Conservation (phyloP, 164 flowering plant genomes). For the Piper longum region DNA sequence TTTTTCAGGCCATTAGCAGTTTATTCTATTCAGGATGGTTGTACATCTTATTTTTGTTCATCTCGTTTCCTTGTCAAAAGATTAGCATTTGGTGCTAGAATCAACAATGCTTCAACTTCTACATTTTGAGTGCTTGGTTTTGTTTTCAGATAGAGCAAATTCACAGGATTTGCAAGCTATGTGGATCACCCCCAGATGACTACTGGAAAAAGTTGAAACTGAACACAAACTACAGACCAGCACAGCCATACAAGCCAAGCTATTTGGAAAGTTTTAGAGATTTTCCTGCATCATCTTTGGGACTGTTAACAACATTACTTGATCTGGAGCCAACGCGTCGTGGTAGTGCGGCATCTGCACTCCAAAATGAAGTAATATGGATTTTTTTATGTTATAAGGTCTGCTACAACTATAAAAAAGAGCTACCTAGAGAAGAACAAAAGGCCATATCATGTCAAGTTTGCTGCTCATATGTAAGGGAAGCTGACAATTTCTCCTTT, state of each 20-base stretch:
- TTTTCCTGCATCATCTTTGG: slow-evolving; percentile 37
- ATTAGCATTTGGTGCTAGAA: too few relatives aligned
- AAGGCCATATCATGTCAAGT: neutral
- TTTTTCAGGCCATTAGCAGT: neutral
- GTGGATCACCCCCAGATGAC: slow-evolving; percentile 69
- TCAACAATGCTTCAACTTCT: too few relatives aligned
- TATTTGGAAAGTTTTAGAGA: slow-evolving; percentile 29
- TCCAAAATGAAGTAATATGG: slow-evolving; percentile 35
- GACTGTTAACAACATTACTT: slow-evolving; percentile 41
- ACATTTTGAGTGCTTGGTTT: neutral
- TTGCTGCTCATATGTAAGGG: neutral
- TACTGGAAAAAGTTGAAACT: slow-evolving; percentile 47
- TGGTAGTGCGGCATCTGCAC: slow-evolving; percentile 43
- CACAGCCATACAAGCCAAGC: slow-evolving; percentile 35
- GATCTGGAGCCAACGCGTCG: slow-evolving; percentile 48
- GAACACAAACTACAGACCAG: slow-evolving; percentile 42
- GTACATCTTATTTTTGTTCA: too few relatives aligned
- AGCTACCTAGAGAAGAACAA: neutral
- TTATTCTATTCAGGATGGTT: too few relatives aligned
- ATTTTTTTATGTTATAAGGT: too few relatives aligned
- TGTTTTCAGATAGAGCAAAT: slow-evolving; percentile 55
- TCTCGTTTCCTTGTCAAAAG: too few relatives aligned
- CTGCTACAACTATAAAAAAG: neutral
- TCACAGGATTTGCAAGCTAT: slow-evolving; percentile 57
- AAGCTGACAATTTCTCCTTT: neutral